phyloP scores from a whole-genome alignment of 768 basidiomycete genomes.

The Baorangia bicolor region DNA sequence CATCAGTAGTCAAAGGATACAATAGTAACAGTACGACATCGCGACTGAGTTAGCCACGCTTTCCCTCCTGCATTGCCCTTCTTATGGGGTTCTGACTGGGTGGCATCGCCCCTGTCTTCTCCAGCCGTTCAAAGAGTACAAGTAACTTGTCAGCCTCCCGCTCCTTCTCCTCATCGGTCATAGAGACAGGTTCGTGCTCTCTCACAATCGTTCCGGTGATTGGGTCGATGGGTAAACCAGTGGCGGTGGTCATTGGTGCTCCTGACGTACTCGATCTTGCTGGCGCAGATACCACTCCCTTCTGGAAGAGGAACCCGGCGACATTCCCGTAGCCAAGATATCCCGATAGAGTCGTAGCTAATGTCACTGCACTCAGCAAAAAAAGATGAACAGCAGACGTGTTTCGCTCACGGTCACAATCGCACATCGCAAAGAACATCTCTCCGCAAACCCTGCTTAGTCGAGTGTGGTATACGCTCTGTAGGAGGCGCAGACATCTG shows the following conservation, averaged over 20 bases:
- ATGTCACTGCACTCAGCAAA: background rate
- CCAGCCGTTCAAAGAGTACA: slow-evolving; percentile 86
- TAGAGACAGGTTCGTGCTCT: slow-evolving; percentile 45
- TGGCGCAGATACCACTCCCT: slow-evolving; percentile 74
- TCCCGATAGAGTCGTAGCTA: slow-evolving; percentile 70
- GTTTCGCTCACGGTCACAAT: slow-evolving; percentile 58
- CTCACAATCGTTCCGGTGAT: slow-evolving; percentile 74
- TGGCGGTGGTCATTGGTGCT: slow-evolving; percentile 33
- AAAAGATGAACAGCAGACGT: background rate
- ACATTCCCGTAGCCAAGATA: slow-evolving; percentile 94
- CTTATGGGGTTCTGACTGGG: slow-evolving; percentile 70
- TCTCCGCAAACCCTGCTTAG: slow-evolving; percentile 82
- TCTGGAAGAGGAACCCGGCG: slow-evolving; percentile 91
- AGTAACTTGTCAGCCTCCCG: slow-evolving; percentile 90
- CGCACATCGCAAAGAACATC: slow-evolving; percentile 80
- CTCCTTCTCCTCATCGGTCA: slow-evolving; percentile 97
- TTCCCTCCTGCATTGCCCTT: slow-evolving; percentile 52
- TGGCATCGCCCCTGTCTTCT: slow-evolving; percentile 68
- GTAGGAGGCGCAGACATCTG: slow-evolving; percentile 72
- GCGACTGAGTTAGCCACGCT: slow-evolving; percentile 1
- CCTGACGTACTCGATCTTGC: slow-evolving; percentile 33
- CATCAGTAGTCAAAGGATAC: background rate
- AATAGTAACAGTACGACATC: background rate
- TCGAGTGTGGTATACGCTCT: slow-evolving; percentile 68
- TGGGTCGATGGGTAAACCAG: slow-evolving; percentile 64